Percentiles rank a stretch among this genome's conserved stretches.
Evolutionary conservation across 495 filamentous ascomycete genomes (phyloP).

Genomic region (Trichoderma virens): DNA sequence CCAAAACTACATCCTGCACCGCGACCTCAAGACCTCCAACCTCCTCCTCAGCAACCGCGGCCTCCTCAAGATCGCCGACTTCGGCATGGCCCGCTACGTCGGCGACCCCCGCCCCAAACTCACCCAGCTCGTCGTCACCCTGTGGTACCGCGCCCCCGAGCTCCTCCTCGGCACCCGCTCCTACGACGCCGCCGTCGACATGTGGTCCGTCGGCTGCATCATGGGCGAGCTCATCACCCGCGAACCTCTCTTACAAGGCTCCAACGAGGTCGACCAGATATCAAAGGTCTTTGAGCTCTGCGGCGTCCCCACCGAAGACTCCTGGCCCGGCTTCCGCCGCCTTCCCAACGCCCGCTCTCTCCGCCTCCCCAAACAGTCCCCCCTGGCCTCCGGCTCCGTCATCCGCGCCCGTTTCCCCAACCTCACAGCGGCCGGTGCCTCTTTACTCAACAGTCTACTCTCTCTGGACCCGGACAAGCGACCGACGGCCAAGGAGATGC

Average conservation of each 20-base stretch:
- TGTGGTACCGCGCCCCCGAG: constrained; percentile 95
- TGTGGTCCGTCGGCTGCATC: constrained; percentile 96
- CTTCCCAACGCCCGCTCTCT: constrained; percentile 84
- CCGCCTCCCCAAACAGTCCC: constrained; percentile 55
- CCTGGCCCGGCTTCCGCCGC: constrained; percentile 81
- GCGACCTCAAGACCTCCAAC: constrained; percentile 95
- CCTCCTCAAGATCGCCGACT: constrained; percentile 92
- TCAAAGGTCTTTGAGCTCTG: constrained; percentile 76
- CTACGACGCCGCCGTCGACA: constrained; percentile 75
- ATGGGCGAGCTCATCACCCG: constrained; percentile 86
- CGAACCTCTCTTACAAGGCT: constrained; percentile 79
- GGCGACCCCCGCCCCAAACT: constrained; percentile 76
- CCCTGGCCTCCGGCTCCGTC: constrained; percentile 30
- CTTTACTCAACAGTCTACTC: constrained; percentile 61
- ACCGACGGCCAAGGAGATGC: constrained; percentile 59
- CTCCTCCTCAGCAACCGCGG: constrained; percentile 93
- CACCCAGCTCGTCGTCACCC: constrained; percentile 90
- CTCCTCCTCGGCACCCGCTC: constrained; percentile 72
- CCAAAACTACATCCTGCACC: constrained; percentile 86
- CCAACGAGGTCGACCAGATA: constrained; percentile 85
- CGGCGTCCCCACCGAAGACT: constrained; percentile 78
- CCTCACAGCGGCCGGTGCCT: constrained; percentile 65
- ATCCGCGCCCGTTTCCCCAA: constrained; percentile 73
- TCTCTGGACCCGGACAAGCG: constrained; percentile 65
- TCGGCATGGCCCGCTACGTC: constrained; percentile 91